phyloP scores from a whole-genome alignment of 139 green algal genomes.

The Chlorella vulgaris region DNA sequence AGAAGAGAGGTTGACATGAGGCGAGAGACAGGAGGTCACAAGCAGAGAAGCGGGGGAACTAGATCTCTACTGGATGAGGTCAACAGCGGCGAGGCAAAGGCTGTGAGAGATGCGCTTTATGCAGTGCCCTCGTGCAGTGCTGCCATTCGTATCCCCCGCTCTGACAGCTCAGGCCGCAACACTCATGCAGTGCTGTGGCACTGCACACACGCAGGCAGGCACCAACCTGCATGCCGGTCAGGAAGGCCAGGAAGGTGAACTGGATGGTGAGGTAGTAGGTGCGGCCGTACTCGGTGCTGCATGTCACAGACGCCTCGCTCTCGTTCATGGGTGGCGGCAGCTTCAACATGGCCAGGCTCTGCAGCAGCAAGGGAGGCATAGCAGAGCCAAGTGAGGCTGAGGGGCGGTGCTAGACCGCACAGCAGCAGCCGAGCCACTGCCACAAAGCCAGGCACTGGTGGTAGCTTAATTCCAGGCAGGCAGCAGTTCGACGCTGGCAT shows the following conservation, averaged over 20 bases:
- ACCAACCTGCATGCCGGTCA: constrained; percentile 34
- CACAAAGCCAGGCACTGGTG: too few relatives aligned
- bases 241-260: constrained; percentile 38
- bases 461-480: too few relatives aligned
- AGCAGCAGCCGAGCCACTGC: not conserved
- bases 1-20: too few relatives aligned
- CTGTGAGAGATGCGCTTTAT: too few relatives aligned
- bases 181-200: too few relatives aligned
- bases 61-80: too few relatives aligned
- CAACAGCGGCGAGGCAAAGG: too few relatives aligned
- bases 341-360: constrained; percentile 31
- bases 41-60: too few relatives aligned
- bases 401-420: not conserved
- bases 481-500: not conserved
- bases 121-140: not conserved
- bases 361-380: not conserved
- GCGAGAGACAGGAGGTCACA: not conserved
- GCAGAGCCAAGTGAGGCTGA: not conserved
- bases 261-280: constrained; percentile 38
- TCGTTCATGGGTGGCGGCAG: constrained; percentile 34
- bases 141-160: not conserved
- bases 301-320: constrained; percentile 12
- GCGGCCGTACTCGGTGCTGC: constrained; percentile 33
- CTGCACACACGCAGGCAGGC: not conserved
- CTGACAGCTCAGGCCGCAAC: not conserved